Base-by-base conservation (phyloP, 495 filamentous ascomycete species). In the Stereocaulon alpinum region DNA sequence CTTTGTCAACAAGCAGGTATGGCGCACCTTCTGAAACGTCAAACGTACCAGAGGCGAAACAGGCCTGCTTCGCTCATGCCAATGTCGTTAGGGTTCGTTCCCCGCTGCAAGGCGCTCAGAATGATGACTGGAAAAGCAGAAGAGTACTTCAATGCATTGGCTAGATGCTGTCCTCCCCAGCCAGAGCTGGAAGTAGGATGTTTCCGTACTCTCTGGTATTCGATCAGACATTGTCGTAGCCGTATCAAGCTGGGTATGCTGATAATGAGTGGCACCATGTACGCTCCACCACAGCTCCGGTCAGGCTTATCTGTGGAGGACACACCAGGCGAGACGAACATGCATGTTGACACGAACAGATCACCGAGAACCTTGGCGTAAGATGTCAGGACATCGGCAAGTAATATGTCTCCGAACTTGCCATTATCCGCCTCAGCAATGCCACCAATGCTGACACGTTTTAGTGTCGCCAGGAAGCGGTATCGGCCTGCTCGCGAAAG, bases 321-420 rank as follows among this genome's bases (percentile, higher is more conserved):
- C 30, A 83, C 76, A 11, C 80, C 78, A 0, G 76, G 68, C 11
- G 74, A 73, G 63, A 96, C 78, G 72, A 95, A 91, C 90, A 95
- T 95, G 80, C 90, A 96, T 44, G 87, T 73, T 34, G 84, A 82
- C 51, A 96, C 83, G 68, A 86, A 93, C n/a, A 96, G 72, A 69
- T 97, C 94, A 4, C 84, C 91, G 2, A 96, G 74, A 29, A 96
- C 84, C 65, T 91, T 95, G 45, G 93, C 85, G 70, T 97, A 98
- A 63, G 87, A 92, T 10, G 93, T 98, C 60, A 98, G 73, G 40
- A 86, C 91, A 78, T 98, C 93, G 9, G 93, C 91, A n/a, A 97
- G 78, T 43, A 98, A 74, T 57, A 97, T 85, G 68, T 98, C 93
- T 17, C 58, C 90, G 66, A 98, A 98, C 67, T 91, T 94, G 41